phyloP scores from a whole-genome alignment of 2,329 filamentous ascomycete genomes.

The Exophiala sp. region DNA sequence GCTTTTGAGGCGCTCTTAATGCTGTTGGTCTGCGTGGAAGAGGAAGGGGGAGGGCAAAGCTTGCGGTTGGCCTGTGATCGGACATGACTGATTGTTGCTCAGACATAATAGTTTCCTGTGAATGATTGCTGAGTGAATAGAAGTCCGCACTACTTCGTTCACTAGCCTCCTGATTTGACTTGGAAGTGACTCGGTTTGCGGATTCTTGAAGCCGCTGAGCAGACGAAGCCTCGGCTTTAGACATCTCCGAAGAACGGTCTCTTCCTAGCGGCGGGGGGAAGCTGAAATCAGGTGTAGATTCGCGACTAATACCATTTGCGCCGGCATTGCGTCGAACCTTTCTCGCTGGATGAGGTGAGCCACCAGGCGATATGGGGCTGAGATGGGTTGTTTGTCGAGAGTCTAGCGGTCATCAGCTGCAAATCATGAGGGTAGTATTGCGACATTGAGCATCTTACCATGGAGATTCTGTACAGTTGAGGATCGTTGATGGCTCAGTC shows the following conservation, averaged over 20 bases:
- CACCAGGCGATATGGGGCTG: slow-evolving; percentile 6
- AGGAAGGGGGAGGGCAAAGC: slow-evolving; percentile 35
- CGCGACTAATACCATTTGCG: slow-evolving; percentile 40
- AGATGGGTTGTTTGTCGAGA: slow-evolving; percentile 5
- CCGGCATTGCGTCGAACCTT: slow-evolving; percentile 21
- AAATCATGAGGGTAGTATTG: no score
- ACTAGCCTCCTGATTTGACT: slow-evolving; percentile 65
- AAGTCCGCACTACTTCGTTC: slow-evolving; percentile 91
- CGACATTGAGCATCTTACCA: slow-evolving; percentile 14
- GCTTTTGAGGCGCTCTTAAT: slow-evolving; percentile 32
- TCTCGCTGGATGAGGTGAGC: slow-evolving; percentile 11
- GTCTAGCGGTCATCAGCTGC: no score
- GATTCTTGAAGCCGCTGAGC: not conserved
- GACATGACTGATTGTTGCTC: slow-evolving; percentile 63
- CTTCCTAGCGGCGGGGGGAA: slow-evolving; percentile 48
- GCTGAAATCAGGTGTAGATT: slow-evolving; percentile 51
- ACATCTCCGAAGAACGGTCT: slow-evolving; percentile 7
- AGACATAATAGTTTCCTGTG: slow-evolving; percentile 85
- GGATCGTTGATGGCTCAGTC: slow-evolving; percentile 23
- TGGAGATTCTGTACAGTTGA: slow-evolving; percentile 21
- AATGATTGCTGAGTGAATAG: slow-evolving; percentile 92
- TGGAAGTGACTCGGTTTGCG: slow-evolving; percentile 1
- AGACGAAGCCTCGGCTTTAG: no score
- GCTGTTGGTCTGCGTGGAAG: slow-evolving; percentile 50
- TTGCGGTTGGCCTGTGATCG: slow-evolving; percentile 26